Evolutionary conservation across 768 basidiomycete genomes (phyloP), one percentile per base, ranked within the genome.

Genomic region (Calocera cornea): DNA sequence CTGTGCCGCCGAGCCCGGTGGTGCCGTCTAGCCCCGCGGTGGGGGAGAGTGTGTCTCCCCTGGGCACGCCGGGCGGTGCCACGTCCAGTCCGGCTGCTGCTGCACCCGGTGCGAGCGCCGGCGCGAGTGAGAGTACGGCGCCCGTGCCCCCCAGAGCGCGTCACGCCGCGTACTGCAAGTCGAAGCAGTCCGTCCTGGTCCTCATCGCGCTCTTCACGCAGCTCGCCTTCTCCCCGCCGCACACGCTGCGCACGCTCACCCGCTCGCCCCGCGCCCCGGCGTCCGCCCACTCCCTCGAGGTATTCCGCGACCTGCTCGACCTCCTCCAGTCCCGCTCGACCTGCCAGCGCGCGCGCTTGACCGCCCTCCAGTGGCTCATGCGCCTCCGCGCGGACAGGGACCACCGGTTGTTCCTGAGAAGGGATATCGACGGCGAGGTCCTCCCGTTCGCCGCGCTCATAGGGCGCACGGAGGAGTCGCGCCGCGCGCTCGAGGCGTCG

Each of bases 361-460:
- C 85, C 14, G 81, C 88, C 2, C 79, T 98, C 22, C 91, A 93
- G 73, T 97, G 95, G 80, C 75, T 97, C 70, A 86, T 94, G 80
- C 86, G 92, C 16, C 79, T 98, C 22, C 83, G 95, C 66, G 93
- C 90, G 0, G 95, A 97, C 74, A 85, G 90, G 0, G 89, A 94
- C 71, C 95, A 99, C 73, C 82, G 87, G 12, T 73, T 98, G 41
- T 97, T 87, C 75, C 87, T 88, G 67, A 81, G 83, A 22, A 77
- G 81, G 49, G 76, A 76, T 17, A 71, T 82, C 38, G 80, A 82
- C 68, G 63, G 65, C 11, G 73, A 68, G 1, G 80, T 85, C 33
- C 71, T 75, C 2, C 80, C 80, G 49, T 83, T 92, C 7, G 87
- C 87, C 1, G 79, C 81, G 1, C 79, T 90, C 40, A 84, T 95